phyloP scores from a whole-genome alignment of 257 asterid species.

The Orobanche coerulescens region DNA sequence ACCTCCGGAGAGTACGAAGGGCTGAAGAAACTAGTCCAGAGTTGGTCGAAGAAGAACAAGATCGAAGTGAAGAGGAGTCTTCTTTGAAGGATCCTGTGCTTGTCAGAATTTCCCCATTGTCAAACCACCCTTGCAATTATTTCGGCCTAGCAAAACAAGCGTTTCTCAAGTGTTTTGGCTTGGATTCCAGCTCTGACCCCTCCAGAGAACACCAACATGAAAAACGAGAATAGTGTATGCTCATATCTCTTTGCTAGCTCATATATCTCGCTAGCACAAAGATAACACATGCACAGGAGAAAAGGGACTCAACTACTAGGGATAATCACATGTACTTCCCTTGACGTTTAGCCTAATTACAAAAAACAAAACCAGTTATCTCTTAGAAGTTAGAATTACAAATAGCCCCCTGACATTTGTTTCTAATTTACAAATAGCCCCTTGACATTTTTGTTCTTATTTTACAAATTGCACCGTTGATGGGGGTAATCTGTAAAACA shows the following conservation, averaged over 20 bases:
- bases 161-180: slow-evolving; percentile 53
- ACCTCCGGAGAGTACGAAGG: slow-evolving; percentile 23
- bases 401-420: background rate
- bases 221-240: slow-evolving; percentile 41
- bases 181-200: slow-evolving; percentile 32
- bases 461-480: background rate
- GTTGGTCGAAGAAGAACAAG: slow-evolving; percentile 29
- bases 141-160: slow-evolving; percentile 44
- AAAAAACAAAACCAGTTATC: background rate
- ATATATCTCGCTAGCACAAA: background rate
- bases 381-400: background rate
- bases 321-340: background rate
- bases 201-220: slow-evolving; percentile 22
- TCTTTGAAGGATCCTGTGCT: slow-evolving; percentile 29
- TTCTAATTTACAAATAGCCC: background rate
- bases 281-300: background rate
- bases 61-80: slow-evolving; percentile 27
- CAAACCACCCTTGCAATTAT: slow-evolving; percentile 53
- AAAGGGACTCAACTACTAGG: background rate
- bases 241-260: background rate
- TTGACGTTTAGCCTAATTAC: background rate
- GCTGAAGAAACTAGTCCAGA: slow-evolving; percentile 27
- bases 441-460: too few relatives aligned
- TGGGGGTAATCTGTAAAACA: too few relatives aligned
- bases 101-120: slow-evolving; percentile 20